These are phyloP conservation scores for Coriolopsis trogii DNA, from an alignment of 1,284 basidiomycete genomes.

Conservation along the genomic window DNA sequence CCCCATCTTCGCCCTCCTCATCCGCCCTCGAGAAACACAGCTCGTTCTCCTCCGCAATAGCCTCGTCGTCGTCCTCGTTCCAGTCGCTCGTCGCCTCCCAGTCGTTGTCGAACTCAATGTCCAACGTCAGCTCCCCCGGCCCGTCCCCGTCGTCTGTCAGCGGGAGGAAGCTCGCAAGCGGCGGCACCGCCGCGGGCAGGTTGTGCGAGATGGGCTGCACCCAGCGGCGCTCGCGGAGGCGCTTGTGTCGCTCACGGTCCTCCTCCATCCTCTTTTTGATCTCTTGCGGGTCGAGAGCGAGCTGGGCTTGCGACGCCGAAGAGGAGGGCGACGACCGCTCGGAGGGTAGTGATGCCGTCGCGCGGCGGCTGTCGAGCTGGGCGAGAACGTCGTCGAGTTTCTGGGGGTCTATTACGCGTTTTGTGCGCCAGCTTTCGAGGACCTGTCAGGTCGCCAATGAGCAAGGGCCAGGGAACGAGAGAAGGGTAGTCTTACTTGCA, in stretches of 20 bases:
- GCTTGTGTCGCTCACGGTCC: constrained; percentile 93
- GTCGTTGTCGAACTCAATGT: constrained; percentile 91
- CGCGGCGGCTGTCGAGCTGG: constrained; percentile 47
- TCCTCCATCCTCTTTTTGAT: constrained; percentile 92
- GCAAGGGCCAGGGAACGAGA: background rate
- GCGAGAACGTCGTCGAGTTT: constrained; percentile 70
- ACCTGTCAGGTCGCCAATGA: constrained; percentile 53
- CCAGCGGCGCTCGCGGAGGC: constrained; percentile 91
- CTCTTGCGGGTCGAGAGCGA: constrained; percentile 62
- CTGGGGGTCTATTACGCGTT: constrained; percentile 80
- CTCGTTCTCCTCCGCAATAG: constrained; percentile 66
- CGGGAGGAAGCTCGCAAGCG: constrained; percentile 62
- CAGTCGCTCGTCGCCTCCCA: constrained; percentile 91
- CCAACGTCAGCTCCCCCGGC: constrained; percentile 60
- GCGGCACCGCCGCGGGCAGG: constrained; percentile 42
- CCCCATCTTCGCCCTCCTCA: constrained; percentile 24
- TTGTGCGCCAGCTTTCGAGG: constrained; percentile 83
- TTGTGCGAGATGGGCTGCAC: constrained; percentile 75
- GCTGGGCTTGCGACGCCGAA: constrained; percentile 26
- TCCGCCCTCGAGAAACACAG: constrained; percentile 56
- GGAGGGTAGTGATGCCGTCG: constrained; percentile 36
- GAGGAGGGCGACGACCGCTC: constrained; percentile 25
- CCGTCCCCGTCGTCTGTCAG: constrained; percentile 48
- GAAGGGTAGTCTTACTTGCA: constrained; percentile 59
- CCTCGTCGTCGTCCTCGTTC: constrained; percentile 86